Evolutionary conservation across 2,329 filamentous ascomycete genomes (phyloP).

Genomic region (Fusarium longipes): DNA sequence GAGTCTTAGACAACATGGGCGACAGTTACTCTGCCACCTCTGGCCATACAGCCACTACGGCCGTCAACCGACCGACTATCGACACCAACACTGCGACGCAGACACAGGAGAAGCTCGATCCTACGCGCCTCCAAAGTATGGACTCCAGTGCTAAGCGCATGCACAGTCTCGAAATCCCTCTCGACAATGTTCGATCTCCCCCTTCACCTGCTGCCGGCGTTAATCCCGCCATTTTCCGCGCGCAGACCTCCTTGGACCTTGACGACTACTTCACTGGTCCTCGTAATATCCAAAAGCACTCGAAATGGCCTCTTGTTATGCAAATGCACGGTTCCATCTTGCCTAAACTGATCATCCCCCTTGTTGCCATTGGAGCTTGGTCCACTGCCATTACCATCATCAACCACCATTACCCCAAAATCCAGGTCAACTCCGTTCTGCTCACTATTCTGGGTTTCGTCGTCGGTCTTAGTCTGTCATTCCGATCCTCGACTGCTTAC

Average conservation of each 20-base stretch:
- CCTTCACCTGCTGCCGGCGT: conserved; percentile 45
- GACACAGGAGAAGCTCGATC: conserved; percentile 11
- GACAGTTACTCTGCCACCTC: conserved; percentile 37
- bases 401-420: conserved; percentile 55
- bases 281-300: conserved; percentile 76
- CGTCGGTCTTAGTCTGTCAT: conserved; percentile 80
- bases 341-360: conserved; percentile 78
- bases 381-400: conserved; percentile 72
- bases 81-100: conserved; percentile 17
- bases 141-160: conserved; percentile 37
- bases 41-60: conserved; percentile 30
- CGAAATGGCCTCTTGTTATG: conserved; percentile 80
- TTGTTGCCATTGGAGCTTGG: conserved; percentile 72
- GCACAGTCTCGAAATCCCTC: conserved; percentile 45
- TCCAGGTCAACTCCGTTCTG: conserved; percentile 57
- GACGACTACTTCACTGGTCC: conserved; percentile 75
- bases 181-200: conserved; percentile 49
- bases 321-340: conserved; percentile 80
- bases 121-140: conserved; percentile 27
- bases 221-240: conserved; percentile 48
- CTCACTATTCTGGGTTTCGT: conserved; percentile 85
- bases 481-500: conserved; percentile 81
- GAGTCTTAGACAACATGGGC: conserved; percentile 33
- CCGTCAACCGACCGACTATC: conserved; percentile 33
- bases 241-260: conserved; percentile 58